Percentiles rank a stretch among this genome's conserved stretches.
phyloP scores from a whole-genome alignment of 139 green algal genomes.

The Helicosporidium sp. region DNA sequence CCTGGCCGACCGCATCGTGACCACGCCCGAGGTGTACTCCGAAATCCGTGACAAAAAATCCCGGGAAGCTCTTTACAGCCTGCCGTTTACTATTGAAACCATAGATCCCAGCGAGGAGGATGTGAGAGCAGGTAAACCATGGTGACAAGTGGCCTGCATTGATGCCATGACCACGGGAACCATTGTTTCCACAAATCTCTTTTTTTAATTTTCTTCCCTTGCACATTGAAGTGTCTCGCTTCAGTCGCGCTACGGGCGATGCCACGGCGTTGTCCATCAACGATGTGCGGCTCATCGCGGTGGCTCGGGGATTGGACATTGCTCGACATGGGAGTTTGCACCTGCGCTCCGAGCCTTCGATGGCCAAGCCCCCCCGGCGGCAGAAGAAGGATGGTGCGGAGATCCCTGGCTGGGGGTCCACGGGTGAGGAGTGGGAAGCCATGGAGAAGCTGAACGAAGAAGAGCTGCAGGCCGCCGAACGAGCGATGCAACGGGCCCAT shows the following conservation, averaged over 20 bases:
- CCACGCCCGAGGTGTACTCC: constrained; percentile 50
- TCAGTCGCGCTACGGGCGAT: constrained; percentile 70
- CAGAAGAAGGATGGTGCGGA: constrained; percentile 6
- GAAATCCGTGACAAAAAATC: constrained; percentile 62
- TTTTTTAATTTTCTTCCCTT: no score
- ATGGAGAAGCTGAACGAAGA: constrained; percentile 49
- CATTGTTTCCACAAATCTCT: no score
- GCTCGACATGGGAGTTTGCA: constrained; percentile 32
- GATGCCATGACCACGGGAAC: no score
- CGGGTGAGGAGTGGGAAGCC: constrained; percentile 44
- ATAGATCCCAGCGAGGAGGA: constrained; percentile 47
- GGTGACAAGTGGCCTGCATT: no score
- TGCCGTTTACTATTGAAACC: constrained; percentile 39
- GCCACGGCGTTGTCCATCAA: constrained; percentile 53
- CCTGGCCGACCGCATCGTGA: constrained; percentile 38
- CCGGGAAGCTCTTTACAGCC: constrained; percentile 26
- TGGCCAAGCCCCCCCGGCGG: background rate
- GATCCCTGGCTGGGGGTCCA: constrained; percentile 63
- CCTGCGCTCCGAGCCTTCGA: constrained; percentile 28
- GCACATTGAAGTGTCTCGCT: constrained; percentile 68
- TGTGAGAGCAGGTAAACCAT: constrained; percentile 32
- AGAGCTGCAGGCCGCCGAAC: constrained; percentile 24
- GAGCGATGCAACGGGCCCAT: no score
- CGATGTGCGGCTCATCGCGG: constrained; percentile 66
- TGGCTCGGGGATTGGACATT: constrained; percentile 57